Evolutionary conservation across 176 grass and related monocot genomes (phyloP).

Genomic region (Avena insularis): DNA sequence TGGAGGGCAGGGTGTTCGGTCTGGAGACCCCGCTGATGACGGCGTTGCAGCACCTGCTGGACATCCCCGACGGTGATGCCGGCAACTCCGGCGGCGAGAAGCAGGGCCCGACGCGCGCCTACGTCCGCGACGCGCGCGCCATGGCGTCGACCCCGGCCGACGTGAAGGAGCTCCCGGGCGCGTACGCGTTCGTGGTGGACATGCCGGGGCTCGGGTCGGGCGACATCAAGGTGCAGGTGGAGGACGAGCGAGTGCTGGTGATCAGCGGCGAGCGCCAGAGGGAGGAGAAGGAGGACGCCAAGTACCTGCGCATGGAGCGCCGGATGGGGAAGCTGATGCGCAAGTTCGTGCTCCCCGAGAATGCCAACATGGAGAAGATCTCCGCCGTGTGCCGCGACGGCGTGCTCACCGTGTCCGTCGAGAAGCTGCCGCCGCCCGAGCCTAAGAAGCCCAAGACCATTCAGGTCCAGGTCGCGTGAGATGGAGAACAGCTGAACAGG

Average conservation of each 20-base stretch:
- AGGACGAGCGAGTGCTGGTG: conserved; percentile 77
- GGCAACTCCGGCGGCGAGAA: conserved; percentile 23
- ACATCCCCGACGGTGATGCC: conserved; percentile 58
- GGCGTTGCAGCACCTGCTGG: conserved; percentile 51
- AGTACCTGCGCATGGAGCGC: conserved; percentile 79
- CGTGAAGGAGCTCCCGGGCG: conserved; percentile 68
- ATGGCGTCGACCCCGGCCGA: conserved; percentile 86
- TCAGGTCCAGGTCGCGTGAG: conserved; percentile 61
- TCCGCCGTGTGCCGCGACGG: conserved; percentile 69
- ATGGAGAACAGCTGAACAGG: too few relatives aligned
- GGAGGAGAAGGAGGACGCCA: conserved; percentile 74
- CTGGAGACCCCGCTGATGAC: too few relatives aligned
- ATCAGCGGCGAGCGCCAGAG: conserved; percentile 70
- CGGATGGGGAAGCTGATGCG: conserved; percentile 90
- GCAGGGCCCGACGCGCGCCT: conserved; percentile 47
- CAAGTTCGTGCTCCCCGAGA: conserved; percentile 72
- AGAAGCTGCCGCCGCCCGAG: conserved; percentile 77
- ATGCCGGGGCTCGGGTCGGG: conserved; percentile 74
- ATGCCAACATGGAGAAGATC: conserved; percentile 67
- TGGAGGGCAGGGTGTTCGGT: too few relatives aligned
- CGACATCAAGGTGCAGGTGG: conserved; percentile 88
- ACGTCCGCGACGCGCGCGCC: conserved; percentile 28
- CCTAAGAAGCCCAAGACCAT: conserved; percentile 91
- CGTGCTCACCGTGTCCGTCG: conserved; percentile 62
- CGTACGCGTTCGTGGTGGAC: conserved; percentile 64